Conservation (phyloP, 495 filamentous ascomycete genomes). For the Tuber aestivum region DNA sequence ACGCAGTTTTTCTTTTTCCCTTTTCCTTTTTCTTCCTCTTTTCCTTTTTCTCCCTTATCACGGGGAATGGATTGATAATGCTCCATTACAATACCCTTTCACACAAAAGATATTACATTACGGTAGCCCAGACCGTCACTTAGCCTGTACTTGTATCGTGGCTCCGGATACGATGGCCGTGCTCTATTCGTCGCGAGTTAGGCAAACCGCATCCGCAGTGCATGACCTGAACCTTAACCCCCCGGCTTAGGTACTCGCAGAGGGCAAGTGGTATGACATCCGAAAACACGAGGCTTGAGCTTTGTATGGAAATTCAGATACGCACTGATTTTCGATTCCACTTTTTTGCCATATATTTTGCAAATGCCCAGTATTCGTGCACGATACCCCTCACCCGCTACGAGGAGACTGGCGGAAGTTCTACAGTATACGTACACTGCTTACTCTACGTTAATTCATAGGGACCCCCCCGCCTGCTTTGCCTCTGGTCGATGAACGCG, state of each 20-base stretch:
- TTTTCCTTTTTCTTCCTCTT: not conserved
- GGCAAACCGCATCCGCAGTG: not conserved
- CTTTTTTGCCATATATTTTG: not conserved
- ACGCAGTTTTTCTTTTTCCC: not conserved
- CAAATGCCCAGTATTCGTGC: not conserved
- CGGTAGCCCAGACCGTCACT: not conserved
- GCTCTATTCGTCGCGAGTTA: not conserved
- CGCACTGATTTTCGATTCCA: no score
- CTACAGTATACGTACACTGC: not conserved
- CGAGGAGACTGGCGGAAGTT: no score
- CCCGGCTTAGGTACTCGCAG: not conserved
- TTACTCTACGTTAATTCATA: not conserved
- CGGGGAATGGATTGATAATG: not conserved
- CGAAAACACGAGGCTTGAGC: no score
- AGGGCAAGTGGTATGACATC: no score
- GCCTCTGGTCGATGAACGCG: not conserved
- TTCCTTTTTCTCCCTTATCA: not conserved
- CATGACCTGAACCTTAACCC: not conserved
- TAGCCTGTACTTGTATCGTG: not conserved
- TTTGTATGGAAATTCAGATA: no score
- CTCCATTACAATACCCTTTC: constrained; percentile 2
- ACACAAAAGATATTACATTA: constrained; percentile 2
- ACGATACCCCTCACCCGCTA: not conserved
- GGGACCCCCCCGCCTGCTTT: not conserved
- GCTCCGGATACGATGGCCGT: not conserved